Evolutionary conservation across 495 filamentous ascomycete species (phyloP), one percentile per base, ranked within the genome.

Genomic region (Filosporella fistucella): DNA sequence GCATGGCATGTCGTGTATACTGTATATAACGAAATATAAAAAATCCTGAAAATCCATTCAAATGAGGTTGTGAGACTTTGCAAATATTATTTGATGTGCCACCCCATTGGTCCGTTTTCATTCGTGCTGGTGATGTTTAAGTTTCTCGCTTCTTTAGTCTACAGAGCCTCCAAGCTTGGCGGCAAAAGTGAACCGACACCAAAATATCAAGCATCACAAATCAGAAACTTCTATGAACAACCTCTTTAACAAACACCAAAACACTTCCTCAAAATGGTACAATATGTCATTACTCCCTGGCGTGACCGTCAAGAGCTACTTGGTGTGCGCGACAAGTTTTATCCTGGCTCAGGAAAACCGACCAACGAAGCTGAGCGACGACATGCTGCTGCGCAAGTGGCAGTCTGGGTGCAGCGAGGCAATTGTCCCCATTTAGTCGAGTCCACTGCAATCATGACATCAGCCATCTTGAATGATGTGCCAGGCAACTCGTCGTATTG

Each of bases 251-350:
- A 17, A 36, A 36, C 28, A 8, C 28, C n/a, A 30, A 8, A 30
- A n/a, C 8, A 8, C 28, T 8, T 30, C 9, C 2, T 34, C 25
- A 42, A 55, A 26, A 88, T 89, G 86, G 76, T 85, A 3, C 83
- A 83, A 61, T 85, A 89, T 60, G 72, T 85, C 16, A 80, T 87
- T 63, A 91, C 86, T 24, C 85, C 88, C 25, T 94, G 88, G 88
- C 83, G 86, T 51, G 63, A 75, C 54, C 72, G 71, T 18, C 49
- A 63, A 13, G 81, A 90, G 51, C 74, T 95, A 37, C 65, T 89
- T 43, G 57, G 68, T 13, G 79, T 93, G 34, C 79, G 88, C 42
- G 57, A 57, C 20, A 74, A 81, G 54, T 82, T 95, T 45, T 94
- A 84, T 61, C 73, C 80, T 12, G 56, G 56, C n/a, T 22, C 47